These are phyloP conservation scores for Phytophthora fragariaefolia DNA, from an alignment of 352 stramenopile genomes.

Conservation along the genomic window DNA sequence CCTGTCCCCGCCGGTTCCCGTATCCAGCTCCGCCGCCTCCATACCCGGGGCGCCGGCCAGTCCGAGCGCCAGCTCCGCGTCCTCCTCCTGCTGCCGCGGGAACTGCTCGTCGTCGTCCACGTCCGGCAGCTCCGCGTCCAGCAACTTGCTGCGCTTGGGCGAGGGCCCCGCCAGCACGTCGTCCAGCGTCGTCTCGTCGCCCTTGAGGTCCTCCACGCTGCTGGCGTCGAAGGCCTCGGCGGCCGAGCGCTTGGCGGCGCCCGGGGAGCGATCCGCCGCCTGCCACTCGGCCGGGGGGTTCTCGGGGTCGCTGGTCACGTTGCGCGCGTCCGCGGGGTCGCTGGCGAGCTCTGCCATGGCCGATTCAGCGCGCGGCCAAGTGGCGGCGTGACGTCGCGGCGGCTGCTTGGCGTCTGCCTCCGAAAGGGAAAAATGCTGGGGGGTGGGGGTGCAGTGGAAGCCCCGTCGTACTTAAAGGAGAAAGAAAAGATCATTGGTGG, in stretches of 20 bases:
- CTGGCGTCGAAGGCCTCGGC: constrained; percentile 35
- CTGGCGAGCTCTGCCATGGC: constrained; percentile 33
- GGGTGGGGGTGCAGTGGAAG: too few species aligned
- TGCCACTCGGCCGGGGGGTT: background rate
- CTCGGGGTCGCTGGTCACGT: constrained; percentile 13
- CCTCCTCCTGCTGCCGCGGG: constrained; percentile 37
- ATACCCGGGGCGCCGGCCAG: constrained; percentile 14
- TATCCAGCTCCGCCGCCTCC: constrained; percentile 18
- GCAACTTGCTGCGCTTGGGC: constrained; percentile 54
- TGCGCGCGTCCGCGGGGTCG: background rate
- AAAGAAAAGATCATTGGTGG: background rate
- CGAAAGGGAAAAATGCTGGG: too few species aligned
- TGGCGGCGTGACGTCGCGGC: too few species aligned
- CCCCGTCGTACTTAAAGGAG: background rate
- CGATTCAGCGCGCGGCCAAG: constrained; percentile 1
- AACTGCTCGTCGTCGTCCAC: constrained; percentile 57
- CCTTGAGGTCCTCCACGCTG: constrained; percentile 33
- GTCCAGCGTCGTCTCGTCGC: constrained; percentile 61
- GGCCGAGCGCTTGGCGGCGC: constrained; percentile 33
- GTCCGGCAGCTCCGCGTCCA: constrained; percentile 55
- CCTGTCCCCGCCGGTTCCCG: constrained; percentile 5
- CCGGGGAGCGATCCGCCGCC: background rate
- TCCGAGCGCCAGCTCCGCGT: constrained; percentile 29
- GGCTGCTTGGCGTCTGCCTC: too few species aligned
- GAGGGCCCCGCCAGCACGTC: constrained; percentile 64